Percentiles rank a stretch among this genome's conserved stretches.
Conservation (phyloP, 2,329 filamentous ascomycete genomes). For the Cercospora zeina region DNA sequence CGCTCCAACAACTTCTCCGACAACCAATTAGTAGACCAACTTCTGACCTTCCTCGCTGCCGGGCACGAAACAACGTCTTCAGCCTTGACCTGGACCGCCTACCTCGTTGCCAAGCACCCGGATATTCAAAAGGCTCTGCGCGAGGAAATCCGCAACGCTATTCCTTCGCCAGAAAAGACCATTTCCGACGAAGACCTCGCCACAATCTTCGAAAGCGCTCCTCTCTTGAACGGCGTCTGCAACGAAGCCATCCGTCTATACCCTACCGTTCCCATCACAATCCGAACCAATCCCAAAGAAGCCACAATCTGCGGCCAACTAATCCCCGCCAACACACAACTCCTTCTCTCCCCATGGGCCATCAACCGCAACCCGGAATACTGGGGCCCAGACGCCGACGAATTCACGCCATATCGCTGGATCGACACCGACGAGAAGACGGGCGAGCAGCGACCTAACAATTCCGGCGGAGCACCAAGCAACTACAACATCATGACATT, state of each 20-base stretch:
- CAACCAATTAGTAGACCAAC: slow-evolving; percentile 54
- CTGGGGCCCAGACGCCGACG: slow-evolving; percentile 47
- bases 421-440: slow-evolving; percentile 41
- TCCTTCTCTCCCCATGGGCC: slow-evolving; percentile 46
- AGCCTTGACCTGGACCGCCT: slow-evolving; percentile 72
- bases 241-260: slow-evolving; percentile 51
- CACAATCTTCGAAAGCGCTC: slow-evolving; percentile 46
- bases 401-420: slow-evolving; percentile 50
- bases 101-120: slow-evolving; percentile 66
- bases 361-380: slow-evolving; percentile 46
- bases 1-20: slow-evolving; percentile 56
- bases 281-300: slow-evolving; percentile 47
- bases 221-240: slow-evolving; percentile 50
- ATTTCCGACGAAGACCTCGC: slow-evolving; percentile 40
- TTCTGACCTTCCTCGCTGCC: slow-evolving; percentile 58
- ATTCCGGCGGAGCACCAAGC: slow-evolving; percentile 72
- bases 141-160: slow-evolving; percentile 62
- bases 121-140: slow-evolving; percentile 67
- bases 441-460: slow-evolving; percentile 41
- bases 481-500: slow-evolving; percentile 33
- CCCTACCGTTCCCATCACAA: slow-evolving; percentile 51
- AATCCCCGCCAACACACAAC: slow-evolving; percentile 45
- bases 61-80: slow-evolving; percentile 76
- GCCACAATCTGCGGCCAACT: slow-evolving; percentile 44
- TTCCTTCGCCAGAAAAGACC: slow-evolving; percentile 52